A percentile compares a stretch with the other conserved stretches of the same genome.
Conservation (phyloP, 805 yeast species). For the fission yeast (Schizosaccharomyces pombe) region DNA sequence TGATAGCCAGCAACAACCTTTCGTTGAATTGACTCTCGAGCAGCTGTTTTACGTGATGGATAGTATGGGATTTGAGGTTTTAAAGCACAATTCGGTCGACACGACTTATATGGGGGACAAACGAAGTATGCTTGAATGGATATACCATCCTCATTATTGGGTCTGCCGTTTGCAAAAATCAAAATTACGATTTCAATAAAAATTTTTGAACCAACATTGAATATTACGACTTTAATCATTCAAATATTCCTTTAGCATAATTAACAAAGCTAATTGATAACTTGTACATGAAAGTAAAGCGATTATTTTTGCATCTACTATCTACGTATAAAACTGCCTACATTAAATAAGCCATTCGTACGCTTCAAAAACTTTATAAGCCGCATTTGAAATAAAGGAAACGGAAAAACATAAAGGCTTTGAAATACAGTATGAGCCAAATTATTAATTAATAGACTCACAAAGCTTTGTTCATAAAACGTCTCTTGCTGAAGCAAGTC, state of each 20-base stretch:
- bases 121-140: conserved; percentile 1
- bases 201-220: no score
- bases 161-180: not conserved
- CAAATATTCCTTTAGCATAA: no score
- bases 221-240: no score
- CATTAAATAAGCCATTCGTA: no score
- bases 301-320: no score
- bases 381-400: no score
- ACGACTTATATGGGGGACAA: conserved; percentile 3
- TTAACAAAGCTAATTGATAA: no score
- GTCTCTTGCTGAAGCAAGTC: conserved; percentile 85
- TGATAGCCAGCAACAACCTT: conserved; percentile 24
- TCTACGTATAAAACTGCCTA: no score
- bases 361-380: no score
- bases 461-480: conserved; percentile 82
- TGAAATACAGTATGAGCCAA: no score
- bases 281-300: no score
- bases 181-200: not conserved
- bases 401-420: no score
- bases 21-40: conserved; percentile 44
- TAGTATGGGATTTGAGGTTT: conserved; percentile 36
- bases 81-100: not conserved
- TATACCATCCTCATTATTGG: not conserved
- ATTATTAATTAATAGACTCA: conserved; percentile 11
- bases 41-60: conserved; percentile 35